Evolutionary conservation across 306 rosid species (phyloP), one percentile per base, ranked within the genome.

Genomic region (Cicer chorassanicum): DNA sequence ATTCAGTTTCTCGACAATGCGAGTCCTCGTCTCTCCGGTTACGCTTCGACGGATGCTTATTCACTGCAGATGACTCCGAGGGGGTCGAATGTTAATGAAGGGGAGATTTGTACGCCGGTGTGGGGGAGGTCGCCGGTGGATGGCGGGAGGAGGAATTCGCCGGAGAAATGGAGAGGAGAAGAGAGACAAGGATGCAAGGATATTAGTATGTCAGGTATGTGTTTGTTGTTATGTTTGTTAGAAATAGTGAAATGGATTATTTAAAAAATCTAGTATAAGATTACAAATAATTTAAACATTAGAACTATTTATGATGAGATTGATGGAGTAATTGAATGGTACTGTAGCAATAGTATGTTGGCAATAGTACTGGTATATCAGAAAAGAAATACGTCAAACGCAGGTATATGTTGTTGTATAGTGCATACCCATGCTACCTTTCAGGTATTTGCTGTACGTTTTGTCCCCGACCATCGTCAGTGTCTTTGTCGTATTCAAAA

Each of bases 51-150:
- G 0, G 81, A 83, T 21, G 75, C 80, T 0, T 70, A 71, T 65
- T 83, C 86, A 0, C 61, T 91, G 86, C 29, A 93, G 82, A 79
- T 96, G 5, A 93, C 97, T 1, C 96, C 96, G 6, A 65, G 95
- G 42, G 85, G 86, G 2, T 90, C 96, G 0, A 89, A 90, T 57
- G 88, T 83, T 15, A 79, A 83, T 45, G 86, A 79, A 60, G 6
- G 9, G 43, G 83, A 79, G 11, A 12, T 14, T 68, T 81, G 24
- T 67, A 77, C 64, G n/a, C 81, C 62, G 54, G 68, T 18, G 15
- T 16, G 82, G 82, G 13, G 75, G 15, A 39, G 78, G 21, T 79
- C 86, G 1, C 81, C 86, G 65, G 78, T 55, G 0, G 10, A 44
- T 16, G 76, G 68, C 1, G 76, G 76, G n/a, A 77, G 41, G 8